phyloP scores from a whole-genome alignment of 768 basidiomycete species.

The Mycena latifolia region DNA sequence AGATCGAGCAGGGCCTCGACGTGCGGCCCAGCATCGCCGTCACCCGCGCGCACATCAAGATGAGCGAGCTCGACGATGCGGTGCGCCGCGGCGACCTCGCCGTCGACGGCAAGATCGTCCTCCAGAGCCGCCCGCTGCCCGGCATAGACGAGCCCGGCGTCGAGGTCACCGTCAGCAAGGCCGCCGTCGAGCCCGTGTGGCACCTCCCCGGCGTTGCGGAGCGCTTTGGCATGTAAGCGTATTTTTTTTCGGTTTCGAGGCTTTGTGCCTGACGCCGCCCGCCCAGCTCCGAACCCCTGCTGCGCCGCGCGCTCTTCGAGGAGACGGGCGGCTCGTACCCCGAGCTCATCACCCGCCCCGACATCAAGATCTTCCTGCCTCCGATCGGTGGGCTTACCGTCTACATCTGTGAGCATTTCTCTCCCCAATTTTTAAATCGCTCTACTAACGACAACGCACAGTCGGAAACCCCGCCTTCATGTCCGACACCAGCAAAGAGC shows the following conservation, averaged over 20 bases:
- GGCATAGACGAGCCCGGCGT: conserved; percentile 86
- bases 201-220: conserved; percentile 94
- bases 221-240: conserved; percentile 85
- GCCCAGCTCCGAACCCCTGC: conserved; percentile 79
- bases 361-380: conserved; percentile 95
- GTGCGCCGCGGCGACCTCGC: conserved; percentile 77
- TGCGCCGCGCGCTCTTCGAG: conserved; percentile 94
- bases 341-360: conserved; percentile 94
- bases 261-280: not conserved
- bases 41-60: conserved; percentile 94
- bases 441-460: conserved; percentile 44
- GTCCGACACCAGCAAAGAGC: conserved; percentile 79
- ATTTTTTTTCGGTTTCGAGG: not conserved
- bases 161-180: conserved; percentile 91
- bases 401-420: conserved; percentile 78
- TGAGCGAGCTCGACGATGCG: conserved; percentile 91
- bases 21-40: conserved; percentile 93
- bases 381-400: conserved; percentile 94
- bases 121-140: conserved; percentile 71
- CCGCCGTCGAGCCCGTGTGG: conserved; percentile 98
- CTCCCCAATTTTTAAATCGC: not conserved
- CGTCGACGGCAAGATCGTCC: conserved; percentile 87
- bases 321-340: conserved; percentile 98
- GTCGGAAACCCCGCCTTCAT: conserved; percentile 89
- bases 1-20: conserved; percentile 79